phyloP scores from a whole-genome alignment of 768 basidiomycete species.

The Podaxis sp. region DNA sequence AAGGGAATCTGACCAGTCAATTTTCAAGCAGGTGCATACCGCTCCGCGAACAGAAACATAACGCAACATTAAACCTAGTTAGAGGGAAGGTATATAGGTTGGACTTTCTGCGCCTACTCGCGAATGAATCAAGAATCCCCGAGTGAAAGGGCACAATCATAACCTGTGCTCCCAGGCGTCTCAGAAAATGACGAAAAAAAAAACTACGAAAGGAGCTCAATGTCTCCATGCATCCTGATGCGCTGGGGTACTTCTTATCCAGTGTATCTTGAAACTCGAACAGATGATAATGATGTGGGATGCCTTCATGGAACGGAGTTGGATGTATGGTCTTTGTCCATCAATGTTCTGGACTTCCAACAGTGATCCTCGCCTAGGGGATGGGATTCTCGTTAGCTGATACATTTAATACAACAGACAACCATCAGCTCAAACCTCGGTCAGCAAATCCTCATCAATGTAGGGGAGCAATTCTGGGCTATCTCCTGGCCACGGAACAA shows the following conservation, averaged over 20 bases:
- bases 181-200: not conserved
- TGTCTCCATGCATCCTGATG: not conserved
- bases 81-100: not conserved
- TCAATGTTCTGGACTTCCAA: slow-evolving; percentile 6
- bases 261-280: not conserved
- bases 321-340: not conserved
- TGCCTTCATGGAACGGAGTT: not conserved
- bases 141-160: not conserved
- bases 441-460: slow-evolving; percentile 55
- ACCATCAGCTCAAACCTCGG: slow-evolving; percentile 35
- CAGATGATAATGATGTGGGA: not conserved
- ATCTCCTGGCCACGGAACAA: slow-evolving; percentile 55
- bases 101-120: not conserved
- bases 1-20: not conserved
- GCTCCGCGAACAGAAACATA: too few relatives aligned
- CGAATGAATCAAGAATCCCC: not conserved
- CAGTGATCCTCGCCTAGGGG: slow-evolving; percentile 21
- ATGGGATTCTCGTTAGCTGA: not conserved
- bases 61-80: too few relatives aligned
- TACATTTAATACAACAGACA: not conserved
- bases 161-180: too few relatives aligned
- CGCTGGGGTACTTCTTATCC: not conserved
- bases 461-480: slow-evolving; percentile 54
- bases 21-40: too few relatives aligned
- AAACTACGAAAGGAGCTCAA: not conserved